Conservation (phyloP, 768 basidiomycete genomes). For the Lactarius hengduanensis region DNA sequence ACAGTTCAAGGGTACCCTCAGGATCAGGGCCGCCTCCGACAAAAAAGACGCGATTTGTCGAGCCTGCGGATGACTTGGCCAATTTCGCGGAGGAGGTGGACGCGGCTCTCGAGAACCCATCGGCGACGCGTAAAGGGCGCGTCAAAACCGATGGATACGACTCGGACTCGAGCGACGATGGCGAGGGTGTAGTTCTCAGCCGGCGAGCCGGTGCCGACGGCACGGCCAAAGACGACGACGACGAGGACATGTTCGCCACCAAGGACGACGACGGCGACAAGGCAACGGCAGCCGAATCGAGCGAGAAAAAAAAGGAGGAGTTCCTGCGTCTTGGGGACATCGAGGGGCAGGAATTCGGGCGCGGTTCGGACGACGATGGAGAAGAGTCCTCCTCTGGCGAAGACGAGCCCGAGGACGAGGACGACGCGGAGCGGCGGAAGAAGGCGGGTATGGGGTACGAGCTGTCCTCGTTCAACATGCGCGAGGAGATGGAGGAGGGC, state of each 20-base stretch:
- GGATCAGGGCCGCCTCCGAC: constrained; percentile 34
- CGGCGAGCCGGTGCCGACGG: constrained; percentile 51
- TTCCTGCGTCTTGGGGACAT: constrained; percentile 91
- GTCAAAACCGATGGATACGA: constrained; percentile 89
- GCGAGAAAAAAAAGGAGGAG: constrained; percentile 59
- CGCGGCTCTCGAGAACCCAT: constrained; percentile 64
- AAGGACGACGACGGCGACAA: constrained; percentile 60
- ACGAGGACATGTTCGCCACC: constrained; percentile 78
- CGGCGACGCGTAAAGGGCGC: constrained; percentile 61
- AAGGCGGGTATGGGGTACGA: constrained; percentile 93
- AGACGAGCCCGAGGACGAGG: constrained; percentile 63
- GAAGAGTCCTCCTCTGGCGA: constrained; percentile 36
- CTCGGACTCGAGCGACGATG: constrained; percentile 92
- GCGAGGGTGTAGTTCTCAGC: constrained; percentile 88
- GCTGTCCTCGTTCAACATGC: constrained; percentile 97
- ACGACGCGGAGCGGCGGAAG: constrained; percentile 69
- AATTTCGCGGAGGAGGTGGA: constrained; percentile 81
- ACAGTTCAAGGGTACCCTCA: constrained; percentile 2
- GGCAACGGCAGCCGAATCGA: constrained; percentile 39
- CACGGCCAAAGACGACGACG: constrained; percentile 49
- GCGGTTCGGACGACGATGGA: constrained; percentile 41
- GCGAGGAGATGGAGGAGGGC: constrained; percentile 97
- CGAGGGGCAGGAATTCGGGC: constrained; percentile 91
- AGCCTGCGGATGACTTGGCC: constrained; percentile 70
- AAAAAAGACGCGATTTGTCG: constrained; percentile 79